Evolutionary conservation across 345 rosid species (phyloP).

Genomic region (Odontarrhena argentea): DNA sequence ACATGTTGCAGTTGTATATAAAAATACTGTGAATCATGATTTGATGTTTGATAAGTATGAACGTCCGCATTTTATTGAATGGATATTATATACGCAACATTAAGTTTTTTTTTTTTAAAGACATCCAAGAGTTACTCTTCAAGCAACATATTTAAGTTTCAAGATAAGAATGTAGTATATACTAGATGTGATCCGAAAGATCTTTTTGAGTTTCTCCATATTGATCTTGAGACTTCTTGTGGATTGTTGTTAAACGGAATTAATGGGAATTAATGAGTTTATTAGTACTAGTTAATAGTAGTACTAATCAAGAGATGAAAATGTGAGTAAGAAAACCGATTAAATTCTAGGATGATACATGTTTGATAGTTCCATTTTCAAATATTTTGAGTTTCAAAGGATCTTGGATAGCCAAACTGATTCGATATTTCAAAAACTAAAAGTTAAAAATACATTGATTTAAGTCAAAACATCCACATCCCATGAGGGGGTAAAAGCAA

Average conservation of each 20-base stretch:
- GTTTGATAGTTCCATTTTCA: too few species aligned
- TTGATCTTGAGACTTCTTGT: conserved; percentile 19
- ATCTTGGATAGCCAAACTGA: too few species aligned
- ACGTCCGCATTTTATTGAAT: conserved; percentile 31
- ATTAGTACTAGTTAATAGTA: not conserved
- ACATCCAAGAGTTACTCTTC: too few species aligned
- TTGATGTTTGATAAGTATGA: conserved; percentile 29
- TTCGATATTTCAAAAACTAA: too few species aligned
- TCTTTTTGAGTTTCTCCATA: conserved; percentile 13
- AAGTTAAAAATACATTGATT: too few species aligned
- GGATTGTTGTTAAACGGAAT: conserved; percentile 15
- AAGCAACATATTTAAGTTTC: not conserved
- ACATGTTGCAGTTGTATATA: conserved; percentile 26
- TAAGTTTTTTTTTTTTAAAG: not conserved
- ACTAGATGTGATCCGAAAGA: conserved; percentile 5
- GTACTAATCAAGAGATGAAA: not conserved
- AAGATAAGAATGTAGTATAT: not conserved
- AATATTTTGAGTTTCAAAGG: too few species aligned
- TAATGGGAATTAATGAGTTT: too few species aligned
- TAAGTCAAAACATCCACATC: not conserved
- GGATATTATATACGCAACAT: conserved; percentile 14
- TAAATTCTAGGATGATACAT: too few species aligned
- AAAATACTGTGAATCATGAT: conserved; percentile 17
- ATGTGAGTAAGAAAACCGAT: not conserved
- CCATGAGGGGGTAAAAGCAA: too few species aligned